These are phyloP conservation scores for Glaciozyma antarctica DNA, from an alignment of 768 basidiomycete species.

Conservation along the genomic window DNA sequence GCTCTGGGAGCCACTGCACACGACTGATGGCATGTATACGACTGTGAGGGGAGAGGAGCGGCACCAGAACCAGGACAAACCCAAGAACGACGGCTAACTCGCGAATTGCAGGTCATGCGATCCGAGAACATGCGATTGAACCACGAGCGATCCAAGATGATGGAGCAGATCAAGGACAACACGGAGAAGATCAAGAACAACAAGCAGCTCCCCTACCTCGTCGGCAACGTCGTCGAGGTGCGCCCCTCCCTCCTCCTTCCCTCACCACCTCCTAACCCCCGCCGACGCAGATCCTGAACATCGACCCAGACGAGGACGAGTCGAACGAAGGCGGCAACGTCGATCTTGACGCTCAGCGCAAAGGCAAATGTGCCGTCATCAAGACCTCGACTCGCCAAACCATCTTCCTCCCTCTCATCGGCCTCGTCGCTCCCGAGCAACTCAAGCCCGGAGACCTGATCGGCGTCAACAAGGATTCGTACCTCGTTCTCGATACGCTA, in stretches of 20 bases:
- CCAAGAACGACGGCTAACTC: background rate
- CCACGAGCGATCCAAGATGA: conserved; percentile 93
- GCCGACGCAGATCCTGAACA: conserved; percentile 60
- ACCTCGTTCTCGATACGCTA: conserved; percentile 87
- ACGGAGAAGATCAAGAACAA: conserved; percentile 99
- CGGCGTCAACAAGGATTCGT: conserved; percentile 98
- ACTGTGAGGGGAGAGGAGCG: background rate
- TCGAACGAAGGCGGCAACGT: conserved; percentile 79
- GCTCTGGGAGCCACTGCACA: no score
- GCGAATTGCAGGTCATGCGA: conserved; percentile 71
- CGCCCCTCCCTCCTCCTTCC: conserved; percentile 28
- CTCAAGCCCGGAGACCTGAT: conserved; percentile 88
- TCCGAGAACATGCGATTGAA: conserved; percentile 83
- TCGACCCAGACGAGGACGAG: conserved; percentile 62
- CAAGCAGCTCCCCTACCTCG: conserved; percentile 94
- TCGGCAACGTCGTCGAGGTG: conserved; percentile 95
- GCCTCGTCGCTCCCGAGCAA: conserved; percentile 84
- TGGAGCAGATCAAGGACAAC: conserved; percentile 97
- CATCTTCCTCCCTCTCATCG: conserved; percentile 94
- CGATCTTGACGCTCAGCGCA: conserved; percentile 89
- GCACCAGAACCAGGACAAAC: no score
- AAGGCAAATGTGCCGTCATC: conserved; percentile 96
- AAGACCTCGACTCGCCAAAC: conserved; percentile 97
- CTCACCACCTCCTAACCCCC: background rate
- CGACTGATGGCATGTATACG: no score